Base-by-base conservation (phyloP, 2,329 filamentous ascomycete species). In the Aciculosporium take region DNA sequence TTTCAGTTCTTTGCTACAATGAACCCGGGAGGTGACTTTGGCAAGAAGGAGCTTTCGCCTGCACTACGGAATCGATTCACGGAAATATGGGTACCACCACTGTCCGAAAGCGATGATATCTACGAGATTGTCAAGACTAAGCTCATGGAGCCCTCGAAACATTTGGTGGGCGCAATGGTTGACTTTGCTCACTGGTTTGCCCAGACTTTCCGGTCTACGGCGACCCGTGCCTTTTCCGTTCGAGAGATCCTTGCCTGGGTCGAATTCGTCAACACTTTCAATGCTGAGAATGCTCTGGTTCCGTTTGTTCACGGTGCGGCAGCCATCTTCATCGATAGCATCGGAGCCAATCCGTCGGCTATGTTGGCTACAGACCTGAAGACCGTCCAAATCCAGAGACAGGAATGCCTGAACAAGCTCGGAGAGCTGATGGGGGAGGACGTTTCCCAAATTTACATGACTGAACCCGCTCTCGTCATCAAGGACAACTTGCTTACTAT, bases 1-100 rank as follows among this genome's bases (percentile, higher is more conserved):
- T 99, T 96, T 60, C 88, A 98, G 54, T 95, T 98, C 61, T 76
- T 98, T 45, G 89, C 91, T 3, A 98, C 91, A 0, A 99, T 99
- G 91, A 99, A 99, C 51, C 91, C 91, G 7, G 93, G 93, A 39
- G 91, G 93, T 35, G 91, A 99, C 56, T 98, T 96, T 58, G 91
- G 91, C 49, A 99, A 99, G 65, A 86, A 89, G 51, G 91, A 99
- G 59, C 72, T 99, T 10, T 98, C 91, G 1, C 91, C 91, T 3
- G 93, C 91, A 12, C 66, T 99, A 45, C 76, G 91, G 35, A 98
- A 99, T 57, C 84, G 91, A 45, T 94, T 99, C 58, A 99, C 91
- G 0, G 91, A 99, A 61, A 95, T 99, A 7, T 98, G 91, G 91
- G 91, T 96, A 0, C 87, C 91, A 1, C 75, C 88, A 1, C 66